These are phyloP conservation scores for Suillus discolor DNA, from an alignment of 768 basidiomycete species.

Conservation along the genomic window DNA sequence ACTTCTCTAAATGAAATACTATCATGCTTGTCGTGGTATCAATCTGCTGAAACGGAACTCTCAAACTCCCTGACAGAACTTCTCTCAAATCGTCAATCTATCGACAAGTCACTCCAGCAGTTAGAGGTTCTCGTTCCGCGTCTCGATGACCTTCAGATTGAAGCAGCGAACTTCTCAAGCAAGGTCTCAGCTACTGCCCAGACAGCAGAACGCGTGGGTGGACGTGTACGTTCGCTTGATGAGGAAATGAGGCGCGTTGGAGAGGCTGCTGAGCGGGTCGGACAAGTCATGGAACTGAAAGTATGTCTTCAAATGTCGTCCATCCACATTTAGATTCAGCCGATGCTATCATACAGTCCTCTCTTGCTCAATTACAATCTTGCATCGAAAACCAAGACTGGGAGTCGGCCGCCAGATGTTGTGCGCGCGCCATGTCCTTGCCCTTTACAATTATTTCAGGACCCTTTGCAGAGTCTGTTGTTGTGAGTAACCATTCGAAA, in stretches of 20 bases:
- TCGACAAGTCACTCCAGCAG: slow-evolving; percentile 60
- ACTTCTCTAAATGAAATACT: slow-evolving; percentile 71
- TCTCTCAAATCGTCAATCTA: slow-evolving; percentile 67
- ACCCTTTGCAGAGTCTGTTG: slow-evolving; percentile 82
- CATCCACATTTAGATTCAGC: slow-evolving; percentile 33
- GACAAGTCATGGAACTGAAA: slow-evolving; percentile 95
- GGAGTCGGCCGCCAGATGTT: slow-evolving; percentile 93
- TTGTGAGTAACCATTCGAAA: slow-evolving; percentile 55
- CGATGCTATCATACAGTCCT: slow-evolving; percentile 51
- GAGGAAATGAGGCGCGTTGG: slow-evolving; percentile 91
- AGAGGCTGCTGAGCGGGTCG: slow-evolving; percentile 89
- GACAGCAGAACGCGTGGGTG: slow-evolving; percentile 89
- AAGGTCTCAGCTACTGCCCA: slow-evolving; percentile 73
- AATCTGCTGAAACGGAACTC: slow-evolving; percentile 77
- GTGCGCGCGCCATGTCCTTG: slow-evolving; percentile 87
- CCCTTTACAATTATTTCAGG: slow-evolving; percentile 78
- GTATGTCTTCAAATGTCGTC: slow-evolving; percentile 41
- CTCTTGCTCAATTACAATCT: slow-evolving; percentile 56
- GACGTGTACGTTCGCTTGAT: slow-evolving; percentile 85
- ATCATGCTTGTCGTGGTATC: slow-evolving; percentile 70
- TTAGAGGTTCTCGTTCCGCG: slow-evolving; percentile 62
- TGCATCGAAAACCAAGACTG: slow-evolving; percentile 86
- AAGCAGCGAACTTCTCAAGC: slow-evolving; percentile 54
- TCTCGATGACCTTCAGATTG: slow-evolving; percentile 61
- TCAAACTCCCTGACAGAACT: slow-evolving; percentile 73